These are phyloP conservation scores for Niebla homalea DNA, from an alignment of 495 filamentous ascomycete genomes.

Conservation along the genomic window DNA sequence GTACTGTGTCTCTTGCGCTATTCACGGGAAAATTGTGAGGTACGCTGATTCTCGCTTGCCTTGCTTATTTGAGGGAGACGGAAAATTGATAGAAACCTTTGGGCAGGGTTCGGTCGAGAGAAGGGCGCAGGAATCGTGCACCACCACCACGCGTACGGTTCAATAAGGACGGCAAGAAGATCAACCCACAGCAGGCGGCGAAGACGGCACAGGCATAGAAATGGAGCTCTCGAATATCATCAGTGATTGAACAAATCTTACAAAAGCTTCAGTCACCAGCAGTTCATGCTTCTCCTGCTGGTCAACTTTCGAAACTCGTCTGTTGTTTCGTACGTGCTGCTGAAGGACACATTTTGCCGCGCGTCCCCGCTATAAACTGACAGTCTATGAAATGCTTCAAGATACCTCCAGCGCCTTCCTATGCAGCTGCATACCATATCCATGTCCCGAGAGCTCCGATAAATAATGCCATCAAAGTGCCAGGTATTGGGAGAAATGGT, in stretches of 20 bases:
- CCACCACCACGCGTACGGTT: constrained; percentile 92
- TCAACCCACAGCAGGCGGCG: constrained; percentile 76
- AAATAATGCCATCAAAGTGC: constrained; percentile 4
- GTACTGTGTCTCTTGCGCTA: constrained; percentile 99
- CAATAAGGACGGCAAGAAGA: constrained; percentile 99
- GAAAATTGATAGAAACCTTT: not conserved
- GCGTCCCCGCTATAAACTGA: too few relatives aligned
- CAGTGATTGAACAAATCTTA: not conserved
- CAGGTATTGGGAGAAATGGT: constrained; percentile 1
- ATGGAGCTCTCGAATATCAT: not conserved
- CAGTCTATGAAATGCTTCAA: not conserved
- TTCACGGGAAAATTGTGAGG: constrained; percentile 99
- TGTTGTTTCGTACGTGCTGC: too few relatives aligned
- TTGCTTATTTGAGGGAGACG: not conserved
- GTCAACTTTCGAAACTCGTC: too few relatives aligned
- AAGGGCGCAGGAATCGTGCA: constrained; percentile 96
- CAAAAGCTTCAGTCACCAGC: not conserved
- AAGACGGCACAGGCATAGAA: constrained; percentile 42
- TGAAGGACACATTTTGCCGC: too few relatives aligned
- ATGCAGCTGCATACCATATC: not conserved
- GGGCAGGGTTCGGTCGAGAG: constrained; percentile 84
- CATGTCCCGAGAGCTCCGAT: constrained; percentile 1
- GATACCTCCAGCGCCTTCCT: not conserved
- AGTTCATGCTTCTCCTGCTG: not conserved
- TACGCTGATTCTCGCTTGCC: constrained; percentile 36